Evolutionary conservation across 2,329 filamentous ascomycete genomes (phyloP).

Genomic region (Stemphylium beticola): DNA sequence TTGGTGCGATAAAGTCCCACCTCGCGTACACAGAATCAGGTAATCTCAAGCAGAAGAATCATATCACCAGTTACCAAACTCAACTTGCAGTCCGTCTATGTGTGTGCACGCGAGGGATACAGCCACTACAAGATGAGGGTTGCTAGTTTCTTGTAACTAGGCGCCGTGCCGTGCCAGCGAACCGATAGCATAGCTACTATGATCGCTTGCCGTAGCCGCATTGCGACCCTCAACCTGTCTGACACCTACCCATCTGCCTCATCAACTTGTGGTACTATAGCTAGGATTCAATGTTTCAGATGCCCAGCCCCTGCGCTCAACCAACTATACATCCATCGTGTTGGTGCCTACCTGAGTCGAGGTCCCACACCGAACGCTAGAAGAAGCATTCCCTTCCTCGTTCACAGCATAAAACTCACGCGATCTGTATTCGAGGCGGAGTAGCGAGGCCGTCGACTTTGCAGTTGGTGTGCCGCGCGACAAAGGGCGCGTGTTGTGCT

Average conservation of each 20-base stretch:
- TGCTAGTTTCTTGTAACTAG: background rate
- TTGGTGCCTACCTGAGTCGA: background rate
- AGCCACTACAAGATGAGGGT: background rate
- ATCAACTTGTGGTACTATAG: conserved; percentile 25
- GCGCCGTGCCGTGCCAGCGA: background rate
- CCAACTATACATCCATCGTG: background rate
- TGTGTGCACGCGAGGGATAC: background rate
- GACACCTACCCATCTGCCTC: conserved; percentile 16
- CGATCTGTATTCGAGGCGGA: conserved; percentile 4
- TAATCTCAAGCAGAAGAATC: background rate
- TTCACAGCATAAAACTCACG: conserved; percentile 1
- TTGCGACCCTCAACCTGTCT: background rate
- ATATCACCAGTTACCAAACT: background rate
- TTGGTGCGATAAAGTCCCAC: conserved; percentile 2
- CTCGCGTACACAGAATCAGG: conserved; percentile 7
- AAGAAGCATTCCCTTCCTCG: background rate
- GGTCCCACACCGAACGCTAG: background rate
- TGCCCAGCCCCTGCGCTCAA: conserved; percentile 16
- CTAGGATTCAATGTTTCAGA: conserved; percentile 30
- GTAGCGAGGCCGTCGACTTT: background rate
- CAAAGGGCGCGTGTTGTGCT: conserved; percentile 16
- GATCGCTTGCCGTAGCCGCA: conserved; percentile 9
- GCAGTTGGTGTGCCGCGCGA: conserved; percentile 7
- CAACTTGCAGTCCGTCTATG: background rate
- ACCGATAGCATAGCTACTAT: conserved; percentile 3